phyloP scores from a whole-genome alignment of 257 asterid species.

The Coffea eugenioides region DNA sequence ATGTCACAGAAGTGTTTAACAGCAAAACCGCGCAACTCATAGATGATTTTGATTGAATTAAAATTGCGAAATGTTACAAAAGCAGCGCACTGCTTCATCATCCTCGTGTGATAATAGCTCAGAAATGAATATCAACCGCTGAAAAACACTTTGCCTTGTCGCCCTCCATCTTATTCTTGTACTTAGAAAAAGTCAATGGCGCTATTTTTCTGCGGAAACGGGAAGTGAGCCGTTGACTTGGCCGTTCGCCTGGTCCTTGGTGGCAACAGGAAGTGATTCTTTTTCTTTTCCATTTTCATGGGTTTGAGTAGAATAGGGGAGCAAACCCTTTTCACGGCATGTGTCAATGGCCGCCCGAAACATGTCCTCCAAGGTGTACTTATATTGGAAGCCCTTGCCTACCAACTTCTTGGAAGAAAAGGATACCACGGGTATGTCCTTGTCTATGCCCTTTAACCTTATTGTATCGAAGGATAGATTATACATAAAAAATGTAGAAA shows the following conservation, averaged over 20 bases:
- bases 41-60: neutral
- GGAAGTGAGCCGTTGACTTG: constrained; percentile 23
- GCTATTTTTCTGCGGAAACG: constrained; percentile 3
- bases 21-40: neutral
- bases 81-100: neutral
- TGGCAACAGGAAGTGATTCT: constrained; percentile 23
- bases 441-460: constrained; percentile 69
- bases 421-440: constrained; percentile 57
- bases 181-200: neutral
- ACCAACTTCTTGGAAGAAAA: constrained; percentile 77
- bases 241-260: constrained; percentile 16
- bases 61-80: neutral
- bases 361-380: constrained; percentile 83
- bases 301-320: constrained; percentile 50
- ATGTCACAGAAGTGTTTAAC: neutral
- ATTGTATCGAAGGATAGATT: neutral
- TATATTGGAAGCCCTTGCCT: constrained; percentile 67
- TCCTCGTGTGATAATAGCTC: neutral
- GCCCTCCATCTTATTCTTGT: neutral
- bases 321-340: constrained; percentile 69
- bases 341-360: constrained; percentile 71
- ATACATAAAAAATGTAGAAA: neutral
- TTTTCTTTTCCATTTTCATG: constrained; percentile 34
- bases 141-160: too few species aligned
- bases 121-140: too few species aligned